phyloP scores from a whole-genome alignment of 768 basidiomycete genomes.

The Strobilomyces dryophilus region DNA sequence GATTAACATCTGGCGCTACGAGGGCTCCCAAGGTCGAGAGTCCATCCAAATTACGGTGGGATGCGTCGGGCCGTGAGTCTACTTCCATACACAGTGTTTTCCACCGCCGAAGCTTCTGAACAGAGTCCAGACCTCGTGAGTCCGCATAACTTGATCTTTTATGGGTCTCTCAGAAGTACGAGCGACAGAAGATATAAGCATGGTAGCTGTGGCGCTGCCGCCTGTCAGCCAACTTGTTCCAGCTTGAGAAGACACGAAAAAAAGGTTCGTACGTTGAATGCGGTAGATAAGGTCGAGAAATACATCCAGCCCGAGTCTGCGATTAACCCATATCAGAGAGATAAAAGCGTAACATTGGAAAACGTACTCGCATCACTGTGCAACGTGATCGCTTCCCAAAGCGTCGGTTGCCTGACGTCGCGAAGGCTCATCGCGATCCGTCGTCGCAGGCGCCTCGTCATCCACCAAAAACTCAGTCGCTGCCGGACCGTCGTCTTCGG shows the following conservation, averaged over 20 bases:
- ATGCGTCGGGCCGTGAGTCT: not conserved
- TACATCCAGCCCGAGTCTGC: not conserved
- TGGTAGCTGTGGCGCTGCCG: not conserved
- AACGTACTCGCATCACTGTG: not conserved
- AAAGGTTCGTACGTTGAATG: constrained; percentile 2
- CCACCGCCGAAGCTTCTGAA: not conserved
- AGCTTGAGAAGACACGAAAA: not conserved
- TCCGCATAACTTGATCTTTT: not conserved
- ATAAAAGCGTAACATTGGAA: not conserved
- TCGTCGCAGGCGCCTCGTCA: constrained; percentile 45
- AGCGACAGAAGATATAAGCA: not conserved
- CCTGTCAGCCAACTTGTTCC: not conserved
- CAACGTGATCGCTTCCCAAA: not conserved
- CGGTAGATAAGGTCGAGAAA: not conserved
- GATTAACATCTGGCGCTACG: not conserved
- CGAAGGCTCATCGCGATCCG: constrained; percentile 25
- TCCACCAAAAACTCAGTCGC: constrained; percentile 61
- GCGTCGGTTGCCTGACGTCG: constrained; percentile 10
- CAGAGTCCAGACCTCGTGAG: not conserved
- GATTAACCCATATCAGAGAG: not conserved
- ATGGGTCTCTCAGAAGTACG: not conserved
- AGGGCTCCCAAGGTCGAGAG: not conserved
- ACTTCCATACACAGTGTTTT: not conserved
- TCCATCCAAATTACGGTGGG: not conserved
- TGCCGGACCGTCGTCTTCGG: constrained; percentile 69